A percentile compares a stretch with the other conserved stretches of the same genome.
phyloP scores from a whole-genome alignment of 2,329 filamentous ascomycete species.

The Leptographium wingfieldii region DNA sequence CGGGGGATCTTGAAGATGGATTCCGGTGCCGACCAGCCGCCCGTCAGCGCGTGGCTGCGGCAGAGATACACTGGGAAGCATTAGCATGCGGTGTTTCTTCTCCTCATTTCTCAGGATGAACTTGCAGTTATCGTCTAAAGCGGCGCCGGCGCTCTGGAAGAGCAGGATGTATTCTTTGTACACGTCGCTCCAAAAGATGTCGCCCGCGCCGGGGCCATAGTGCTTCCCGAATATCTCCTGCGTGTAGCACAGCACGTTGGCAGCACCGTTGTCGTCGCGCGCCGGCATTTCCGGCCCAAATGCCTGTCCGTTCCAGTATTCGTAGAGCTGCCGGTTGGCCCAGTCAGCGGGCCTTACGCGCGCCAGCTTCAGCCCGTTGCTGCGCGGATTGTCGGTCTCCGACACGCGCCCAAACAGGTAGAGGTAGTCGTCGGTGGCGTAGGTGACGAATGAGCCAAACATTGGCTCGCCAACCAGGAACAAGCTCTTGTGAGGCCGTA shows the following conservation, averaged over 20 bases:
- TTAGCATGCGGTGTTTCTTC: neutral
- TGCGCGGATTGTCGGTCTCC: conserved; percentile 3
- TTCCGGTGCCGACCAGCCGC: conserved; percentile 8
- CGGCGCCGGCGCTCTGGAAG: conserved; percentile 11
- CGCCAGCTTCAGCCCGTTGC: conserved; percentile 13
- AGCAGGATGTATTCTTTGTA: conserved; percentile 10
- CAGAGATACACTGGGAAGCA: conserved; percentile 6
- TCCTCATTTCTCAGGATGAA: neutral
- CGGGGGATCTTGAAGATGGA: conserved; percentile 8
- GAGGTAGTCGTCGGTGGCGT: conserved; percentile 4
- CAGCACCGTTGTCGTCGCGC: conserved; percentile 5
- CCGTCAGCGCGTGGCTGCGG: conserved; percentile 8
- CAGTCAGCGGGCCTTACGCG: conserved; percentile 4
- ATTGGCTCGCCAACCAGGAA: conserved; percentile 7
- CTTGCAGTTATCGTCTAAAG: conserved; percentile 4
- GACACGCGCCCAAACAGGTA: conserved; percentile 12
- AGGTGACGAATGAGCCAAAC: conserved; percentile 10
- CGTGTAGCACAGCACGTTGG: conserved; percentile 10
- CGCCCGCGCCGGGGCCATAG: conserved; percentile 10
- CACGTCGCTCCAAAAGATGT: conserved; percentile 11
- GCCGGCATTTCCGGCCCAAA: conserved; percentile 8
- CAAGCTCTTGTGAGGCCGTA: conserved; percentile 4
- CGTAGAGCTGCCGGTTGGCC: conserved; percentile 7
- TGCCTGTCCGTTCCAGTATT: conserved; percentile 9
- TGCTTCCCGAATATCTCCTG: conserved; percentile 11